Percentiles rank a stretch among this genome's conserved stretches.
Conservation (phyloP, 2,329 filamentous ascomycete genomes). For the Phoma herbarum region DNA sequence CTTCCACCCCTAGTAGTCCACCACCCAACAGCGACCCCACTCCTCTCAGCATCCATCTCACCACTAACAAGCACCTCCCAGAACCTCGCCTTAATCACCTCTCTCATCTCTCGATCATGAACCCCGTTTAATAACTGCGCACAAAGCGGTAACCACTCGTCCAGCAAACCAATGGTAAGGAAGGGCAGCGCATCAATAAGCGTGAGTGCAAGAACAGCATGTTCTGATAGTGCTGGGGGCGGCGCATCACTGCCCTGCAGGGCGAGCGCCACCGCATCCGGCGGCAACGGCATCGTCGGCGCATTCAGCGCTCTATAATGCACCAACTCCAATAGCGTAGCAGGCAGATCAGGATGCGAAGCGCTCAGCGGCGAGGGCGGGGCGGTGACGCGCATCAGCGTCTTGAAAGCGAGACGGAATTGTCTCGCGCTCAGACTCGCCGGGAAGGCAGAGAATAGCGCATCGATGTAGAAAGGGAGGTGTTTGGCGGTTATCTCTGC, state of each 20-base stretch:
- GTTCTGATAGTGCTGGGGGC: slow-evolving; percentile 70
- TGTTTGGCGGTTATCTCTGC: slow-evolving; percentile 73
- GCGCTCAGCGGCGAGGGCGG: slow-evolving; percentile 80
- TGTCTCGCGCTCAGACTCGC: slow-evolving; percentile 80
- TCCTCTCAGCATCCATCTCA: slow-evolving; percentile 88
- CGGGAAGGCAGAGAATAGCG: slow-evolving; percentile 82
- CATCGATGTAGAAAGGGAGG: slow-evolving; percentile 83
- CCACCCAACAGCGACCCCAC: slow-evolving; percentile 82
- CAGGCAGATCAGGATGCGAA: slow-evolving; percentile 78
- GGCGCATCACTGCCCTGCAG: slow-evolving; percentile 45
- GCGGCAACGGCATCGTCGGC: slow-evolving; percentile 55
- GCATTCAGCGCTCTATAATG: slow-evolving; percentile 69
- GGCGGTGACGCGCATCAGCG: slow-evolving; percentile 80
- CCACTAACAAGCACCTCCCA: slow-evolving; percentile 82
- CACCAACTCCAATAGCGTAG: slow-evolving; percentile 81
- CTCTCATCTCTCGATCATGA: slow-evolving; percentile 67
- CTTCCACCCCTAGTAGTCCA: slow-evolving; percentile 75
- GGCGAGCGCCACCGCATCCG: slow-evolving; percentile 52
- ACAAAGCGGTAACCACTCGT: slow-evolving; percentile 81
- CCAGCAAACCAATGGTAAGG: slow-evolving; percentile 72
- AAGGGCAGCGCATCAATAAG: slow-evolving; percentile 82
- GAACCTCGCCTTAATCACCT: slow-evolving; percentile 73
- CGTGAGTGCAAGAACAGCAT: slow-evolving; percentile 77
- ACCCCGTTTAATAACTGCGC: slow-evolving; percentile 74
- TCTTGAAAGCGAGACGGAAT: slow-evolving; percentile 88